Base-by-base conservation (phyloP, 2,329 filamentous ascomycete species). In the Tolypocladium ovalisporum region DNA sequence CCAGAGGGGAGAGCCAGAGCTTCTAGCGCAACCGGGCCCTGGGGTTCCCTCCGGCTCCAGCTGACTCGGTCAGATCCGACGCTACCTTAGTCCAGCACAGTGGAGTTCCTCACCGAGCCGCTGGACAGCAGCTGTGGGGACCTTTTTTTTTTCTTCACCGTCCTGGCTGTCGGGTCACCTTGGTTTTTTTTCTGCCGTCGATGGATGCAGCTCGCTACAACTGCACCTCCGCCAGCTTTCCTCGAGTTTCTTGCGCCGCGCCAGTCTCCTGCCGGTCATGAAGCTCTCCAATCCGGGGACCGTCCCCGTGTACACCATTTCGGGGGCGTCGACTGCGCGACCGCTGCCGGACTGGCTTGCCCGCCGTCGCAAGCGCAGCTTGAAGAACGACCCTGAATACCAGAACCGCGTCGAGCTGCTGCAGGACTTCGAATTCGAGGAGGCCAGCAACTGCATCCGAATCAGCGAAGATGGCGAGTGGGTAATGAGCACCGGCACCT, bases 361-460 rank as follows among this genome's bases (percentile, higher is more conserved):
- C 37, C 83, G 90, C 63, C 87, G 90, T 66, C 81, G 93, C 70
- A 97, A 97, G 79, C 83, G 89, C 70, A 95, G 89, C 68, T 76
- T 97, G 64, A 97, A 97, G 74, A 86, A 93, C 64, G 93, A 97
- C 69, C 80, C 88, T 59, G 93, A 97, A 69, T 97, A 93, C 73
- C 87, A 92, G 62, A 96, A 91, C 71, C 88, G 94, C 63, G 87
- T 99, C 65, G 94, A 99, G 73, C 79, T 99, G 58, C 81, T 99
- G 40, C 94, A 99, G 68, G 94, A 99, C 69, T 99, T 99, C 71
- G 92, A 95, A 68, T 97, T 99, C 67, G 92, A 97, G 67, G 92
- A 96, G 74, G 93, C 95, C 44, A 96, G 91, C 69, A 84, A 87
- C 64, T 97, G 93, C 69, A 84, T 99, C 61, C 84, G 90, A 54